phyloP scores from a whole-genome alignment of 331 rosid species.

The Cucumis variabilis region DNA sequence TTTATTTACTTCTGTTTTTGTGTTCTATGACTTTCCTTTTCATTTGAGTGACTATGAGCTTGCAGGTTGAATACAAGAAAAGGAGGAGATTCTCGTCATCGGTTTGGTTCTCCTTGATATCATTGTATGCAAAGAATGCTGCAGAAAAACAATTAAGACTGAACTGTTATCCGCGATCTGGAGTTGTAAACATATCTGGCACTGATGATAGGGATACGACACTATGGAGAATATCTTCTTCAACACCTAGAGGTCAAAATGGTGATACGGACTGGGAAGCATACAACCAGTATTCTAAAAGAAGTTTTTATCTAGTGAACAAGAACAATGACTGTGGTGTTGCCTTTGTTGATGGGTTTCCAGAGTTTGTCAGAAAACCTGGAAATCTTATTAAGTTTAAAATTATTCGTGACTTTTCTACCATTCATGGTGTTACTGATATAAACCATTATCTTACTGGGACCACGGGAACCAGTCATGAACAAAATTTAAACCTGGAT shows the following conservation, averaged over 20 bases:
- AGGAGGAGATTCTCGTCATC: slow-evolving; percentile 66
- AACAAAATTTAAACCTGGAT: slow-evolving; percentile 38
- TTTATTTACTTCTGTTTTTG: background rate
- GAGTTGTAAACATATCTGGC: slow-evolving; percentile 75
- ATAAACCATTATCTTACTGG: slow-evolving; percentile 45
- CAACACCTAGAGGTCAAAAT: slow-evolving; percentile 52
- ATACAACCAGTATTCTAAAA: slow-evolving; percentile 57
- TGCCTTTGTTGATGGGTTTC: slow-evolving; percentile 84
- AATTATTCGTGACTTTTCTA: slow-evolving; percentile 58
- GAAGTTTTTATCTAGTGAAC: slow-evolving; percentile 74
- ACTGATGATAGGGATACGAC: slow-evolving; percentile 60
- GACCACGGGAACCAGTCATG: slow-evolving; percentile 44
- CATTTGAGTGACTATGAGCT: background rate
- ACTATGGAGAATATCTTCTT: slow-evolving; percentile 70
- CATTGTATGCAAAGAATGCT: slow-evolving; percentile 79
- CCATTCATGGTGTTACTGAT: slow-evolving; percentile 46
- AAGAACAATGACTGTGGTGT: slow-evolving; percentile 81
- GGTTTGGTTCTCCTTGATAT: slow-evolving; percentile 83
- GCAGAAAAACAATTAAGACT: slow-evolving; percentile 76
- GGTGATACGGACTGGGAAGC: slow-evolving; percentile 69
- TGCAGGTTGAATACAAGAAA: slow-evolving; percentile 67
- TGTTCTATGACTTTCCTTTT: slow-evolving; percentile 17
- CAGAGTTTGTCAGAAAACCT: slow-evolving; percentile 84
- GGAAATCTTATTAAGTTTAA: slow-evolving; percentile 92
- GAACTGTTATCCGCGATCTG: slow-evolving; percentile 74